Conservation (phyloP, 805 yeast species). For the Wickerhamomyces hampshirensis region DNA sequence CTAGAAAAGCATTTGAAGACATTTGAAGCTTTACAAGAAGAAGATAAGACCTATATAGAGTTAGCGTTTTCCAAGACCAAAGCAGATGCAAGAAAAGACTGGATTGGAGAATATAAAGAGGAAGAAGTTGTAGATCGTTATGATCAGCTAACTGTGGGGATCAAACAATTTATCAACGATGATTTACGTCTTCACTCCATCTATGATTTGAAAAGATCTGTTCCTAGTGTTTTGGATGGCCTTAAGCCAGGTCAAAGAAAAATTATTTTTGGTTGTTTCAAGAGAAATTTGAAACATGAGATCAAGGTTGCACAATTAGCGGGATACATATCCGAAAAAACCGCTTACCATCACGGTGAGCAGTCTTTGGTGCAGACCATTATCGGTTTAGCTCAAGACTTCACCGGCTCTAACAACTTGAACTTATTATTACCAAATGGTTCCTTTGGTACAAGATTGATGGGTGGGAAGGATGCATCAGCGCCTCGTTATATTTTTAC, state of each 20-base stretch:
- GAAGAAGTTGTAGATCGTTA: slow-evolving; percentile 50
- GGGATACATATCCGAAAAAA: slow-evolving; percentile 82
- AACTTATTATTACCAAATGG: slow-evolving; percentile 87
- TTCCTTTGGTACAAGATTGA: slow-evolving; percentile 91
- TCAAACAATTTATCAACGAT: slow-evolving; percentile 89
- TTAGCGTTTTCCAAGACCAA: slow-evolving; percentile 91
- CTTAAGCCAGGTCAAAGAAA: slow-evolving; percentile 97
- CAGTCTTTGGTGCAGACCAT: slow-evolving; percentile 83
- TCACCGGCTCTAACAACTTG: slow-evolving; percentile 87
- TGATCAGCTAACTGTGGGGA: slow-evolving; percentile 53
- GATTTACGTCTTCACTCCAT: slow-evolving; percentile 91
- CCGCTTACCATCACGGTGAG: slow-evolving; percentile 97
- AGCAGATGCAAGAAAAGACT: slow-evolving; percentile 96
- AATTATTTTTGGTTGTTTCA: slow-evolving; percentile 82
- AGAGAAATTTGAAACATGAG: slow-evolving; percentile 69
- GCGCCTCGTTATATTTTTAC: slow-evolving; percentile 96
- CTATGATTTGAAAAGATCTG: slow-evolving; percentile 95
- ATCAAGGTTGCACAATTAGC: slow-evolving; percentile 88
- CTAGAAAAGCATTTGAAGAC: slow-evolving; percentile 81
- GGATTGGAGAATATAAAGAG: slow-evolving; percentile 94
- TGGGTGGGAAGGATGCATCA: slow-evolving; percentile 98
- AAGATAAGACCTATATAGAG: slow-evolving; percentile 76
- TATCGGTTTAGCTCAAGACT: slow-evolving; percentile 91
- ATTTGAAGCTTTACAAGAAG: slow-evolving; percentile 75
- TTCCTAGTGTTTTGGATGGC: slow-evolving; percentile 92